These are phyloP conservation scores for Lodderomyces metapsilosis DNA, from an alignment of 1,139 yeast genomes.

Conservation along the genomic window DNA sequence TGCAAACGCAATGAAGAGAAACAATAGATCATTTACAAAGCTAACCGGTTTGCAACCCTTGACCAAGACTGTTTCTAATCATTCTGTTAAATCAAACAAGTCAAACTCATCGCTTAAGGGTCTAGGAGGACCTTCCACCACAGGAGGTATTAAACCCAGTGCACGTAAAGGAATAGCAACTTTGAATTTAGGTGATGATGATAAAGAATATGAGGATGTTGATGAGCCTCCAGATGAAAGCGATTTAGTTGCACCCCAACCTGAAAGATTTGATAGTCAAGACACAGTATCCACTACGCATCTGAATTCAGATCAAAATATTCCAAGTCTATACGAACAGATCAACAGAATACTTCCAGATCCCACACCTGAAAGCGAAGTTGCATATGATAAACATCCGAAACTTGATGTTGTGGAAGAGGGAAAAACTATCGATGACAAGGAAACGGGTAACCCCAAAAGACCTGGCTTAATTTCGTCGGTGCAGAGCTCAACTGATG, in stretches of 20 bases:
- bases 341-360: conserved; percentile 15
- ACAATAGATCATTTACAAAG: conserved; percentile 39
- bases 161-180: conserved; percentile 42
- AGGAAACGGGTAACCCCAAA: neutral
- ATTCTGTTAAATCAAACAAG: conserved; percentile 29
- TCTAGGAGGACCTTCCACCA: conserved; percentile 12
- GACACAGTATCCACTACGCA: conserved; percentile 12
- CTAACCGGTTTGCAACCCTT: conserved; percentile 39
- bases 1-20: conserved; percentile 29
- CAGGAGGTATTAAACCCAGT: conserved; percentile 38
- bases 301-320: conserved; percentile 11
- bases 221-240: conserved; percentile 14
- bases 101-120: conserved; percentile 39
- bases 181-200: conserved; percentile 34
- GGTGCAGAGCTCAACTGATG: conserved; percentile 28
- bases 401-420: conserved; percentile 3
- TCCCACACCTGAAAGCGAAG: conserved; percentile 9
- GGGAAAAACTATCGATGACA: neutral
- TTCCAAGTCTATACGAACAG: conserved; percentile 17
- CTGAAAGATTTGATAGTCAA: conserved; percentile 16
- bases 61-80: conserved; percentile 37
- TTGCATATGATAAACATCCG: neutral
- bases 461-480: conserved; percentile 10
- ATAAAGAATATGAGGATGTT: conserved; percentile 30
- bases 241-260: conserved; percentile 13